Evolutionary conservation across 2,329 filamentous ascomycete genomes (phyloP), one percentile per base, ranked within the genome.

Genomic region (Aspergillus fischeri): DNA sequence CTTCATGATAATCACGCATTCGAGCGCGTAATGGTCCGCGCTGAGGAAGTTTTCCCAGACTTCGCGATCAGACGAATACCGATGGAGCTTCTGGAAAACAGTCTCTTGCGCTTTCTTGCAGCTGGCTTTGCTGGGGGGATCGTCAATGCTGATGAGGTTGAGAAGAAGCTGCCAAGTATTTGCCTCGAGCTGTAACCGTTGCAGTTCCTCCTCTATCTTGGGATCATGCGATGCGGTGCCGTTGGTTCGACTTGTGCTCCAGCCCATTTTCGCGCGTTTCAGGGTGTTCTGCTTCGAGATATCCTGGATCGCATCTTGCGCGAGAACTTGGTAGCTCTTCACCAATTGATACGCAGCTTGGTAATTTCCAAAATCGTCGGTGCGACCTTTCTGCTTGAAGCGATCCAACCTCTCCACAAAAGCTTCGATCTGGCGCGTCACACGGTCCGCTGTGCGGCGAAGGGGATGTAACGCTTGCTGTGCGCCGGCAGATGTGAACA

Each of bases 111-210:
- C 71, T 55, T 73, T 67, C 61, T 70, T 70, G 63, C 72, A 63
- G 54, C 77, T 74, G 24, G 65, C 63, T 60, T 65, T 61, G 48
- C 77, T 76, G 63, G 79, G 65, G 38, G 80, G 77, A 69, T 91
- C 87, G 65, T 90, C 83, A 61, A 91, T 74, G 10, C 88, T 86
- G 52, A 96, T 81, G 59, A 96, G 80, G 42, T 90, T 83, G 51
- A 86, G 83, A 57, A 97, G 78, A 28, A 97, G 80, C 68, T 95
- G 87, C 94, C 94, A 99, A 0, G 92, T 94, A 66, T 95, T 91
- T 44, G 87, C 85, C 74, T 99, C 94, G 62, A 89, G 83, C 73
- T 95, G 86, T 81, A 91, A 88, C 55, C 85, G 83, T 67, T 82
- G 80, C 45, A 72, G 55, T 24, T 75, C 72, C 53, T 73, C 69